Percentiles rank a stretch among this genome's conserved stretches.
Conservation (phyloP, 768 basidiomycete species). For the Tulasnella sp. region DNA sequence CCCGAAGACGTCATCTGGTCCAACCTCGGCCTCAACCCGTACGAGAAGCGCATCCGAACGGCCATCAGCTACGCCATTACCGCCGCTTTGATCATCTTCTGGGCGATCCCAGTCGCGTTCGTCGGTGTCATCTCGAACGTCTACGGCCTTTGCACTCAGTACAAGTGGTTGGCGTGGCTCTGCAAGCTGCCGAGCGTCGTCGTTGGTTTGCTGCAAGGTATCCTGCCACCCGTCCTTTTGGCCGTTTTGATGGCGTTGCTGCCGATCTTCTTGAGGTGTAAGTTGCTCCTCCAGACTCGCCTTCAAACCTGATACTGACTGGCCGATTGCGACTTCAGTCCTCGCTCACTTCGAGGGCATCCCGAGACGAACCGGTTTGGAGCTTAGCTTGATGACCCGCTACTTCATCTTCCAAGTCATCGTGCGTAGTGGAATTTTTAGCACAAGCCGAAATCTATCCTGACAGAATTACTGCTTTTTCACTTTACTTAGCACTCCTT, state of each 20-base stretch:
- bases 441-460: too few species aligned
- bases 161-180: slow-evolving; percentile 81
- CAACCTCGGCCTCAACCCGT: slow-evolving; percentile 82
- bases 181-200: slow-evolving; percentile 66
- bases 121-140: slow-evolving; percentile 88
- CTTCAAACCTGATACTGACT: too few species aligned
- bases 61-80: slow-evolving; percentile 75
- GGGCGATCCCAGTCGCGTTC: slow-evolving; percentile 87
- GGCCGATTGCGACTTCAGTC: slow-evolving; percentile 44
- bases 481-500: slow-evolving; percentile 99
- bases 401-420: slow-evolving; percentile 92
- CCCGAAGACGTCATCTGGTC: slow-evolving; percentile 92
- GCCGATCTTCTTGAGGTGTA: slow-evolving; percentile 73
- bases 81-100: slow-evolving; percentile 78
- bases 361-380: slow-evolving; percentile 78
- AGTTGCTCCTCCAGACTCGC: too few species aligned
- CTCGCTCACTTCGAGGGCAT: slow-evolving; percentile 88
- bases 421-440: too few species aligned
- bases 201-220: slow-evolving; percentile 85
- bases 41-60: slow-evolving; percentile 72
- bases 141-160: slow-evolving; percentile 62
- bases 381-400: slow-evolving; percentile 84
- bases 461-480: too few species aligned
- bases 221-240: slow-evolving; percentile 83
- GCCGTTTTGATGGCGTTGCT: slow-evolving; percentile 91